Evolutionary conservation across 805 yeast species (phyloP), one percentile per base, ranked within the genome.

Genomic region (Zygosaccharomyces siamensis): DNA sequence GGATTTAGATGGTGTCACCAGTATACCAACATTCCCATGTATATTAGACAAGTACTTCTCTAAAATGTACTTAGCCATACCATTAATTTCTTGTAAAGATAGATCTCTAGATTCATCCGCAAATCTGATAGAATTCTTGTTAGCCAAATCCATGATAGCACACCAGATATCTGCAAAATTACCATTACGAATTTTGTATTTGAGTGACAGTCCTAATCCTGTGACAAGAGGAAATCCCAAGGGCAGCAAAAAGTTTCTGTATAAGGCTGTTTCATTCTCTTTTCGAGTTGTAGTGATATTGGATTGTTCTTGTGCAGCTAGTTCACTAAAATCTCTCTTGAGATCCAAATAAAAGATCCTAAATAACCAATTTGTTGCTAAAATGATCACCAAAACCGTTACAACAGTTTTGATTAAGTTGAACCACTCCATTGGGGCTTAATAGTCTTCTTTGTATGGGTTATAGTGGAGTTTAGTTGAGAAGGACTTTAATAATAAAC

Each of bases 111-210:
- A 58, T 12, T 57, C 57, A 33, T 69, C 57, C 33, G 51, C 50
- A 8, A 72, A 57, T 14, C 56, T 52, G 7, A 66, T 53, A 4
- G 27, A 46, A 30, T 46, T 60, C 4, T 45, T 33, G 2, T 43
- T 38, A 30, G 62, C 54, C 16, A 63, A 60, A 31, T 63, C 61
- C 64, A 70, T 60, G 8, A 77, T 74, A 11, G 81, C 67, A 46
- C 73, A 77, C 90, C 93, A 87, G 3, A 87, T 62, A 68, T 88
- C 96, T 52, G 78, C 75, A 49, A 88, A 62, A 55, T 79, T 82
- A 3, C 96, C 96, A 62, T 86, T 84, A 56, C 96, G 72, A 20
- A 84, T 61, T 53, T 77, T 78, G 62, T 83, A 85, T 31, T 79
- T 81, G 23, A 77, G 72, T 38, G 87, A 74, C 21, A 89, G 76